Evolutionary conservation across 352 stramenopile species (phyloP), one percentile per base, ranked within the genome.

Genomic region (Phytophthora idaei): DNA sequence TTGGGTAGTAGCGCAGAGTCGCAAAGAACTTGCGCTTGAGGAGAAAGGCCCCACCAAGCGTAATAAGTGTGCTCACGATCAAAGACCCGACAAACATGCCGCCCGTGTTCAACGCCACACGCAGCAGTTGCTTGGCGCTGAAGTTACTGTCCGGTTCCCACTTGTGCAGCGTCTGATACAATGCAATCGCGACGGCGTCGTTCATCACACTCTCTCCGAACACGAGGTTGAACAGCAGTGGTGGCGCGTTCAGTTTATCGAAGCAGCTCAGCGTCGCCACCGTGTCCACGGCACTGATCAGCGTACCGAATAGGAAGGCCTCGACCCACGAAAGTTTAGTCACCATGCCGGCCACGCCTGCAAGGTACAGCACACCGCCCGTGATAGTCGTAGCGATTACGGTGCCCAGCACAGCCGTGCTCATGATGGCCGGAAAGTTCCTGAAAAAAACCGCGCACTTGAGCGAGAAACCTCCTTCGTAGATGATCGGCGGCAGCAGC

Each of bases 151-250:
- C 79, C 3, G 83, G 77, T 15, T 91, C 78, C 85, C 94, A 98
- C 66, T 97, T 96, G 46, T 83, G 73, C 48, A 97, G 88, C 17
- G 93, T 96, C 64, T 98, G 87, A 69, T 98, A 99, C 31, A 98
- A 68, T 21, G 96, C 93, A 61, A 99, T 96, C 4, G 86, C 90
- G 15, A 98, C 88, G 5, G 94, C 94, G 66, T 99, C 95, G 75
- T 98, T 99, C 44, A 99, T 76, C 8, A 98, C 92, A 44, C 85
- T 97, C 69, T 98, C 95, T 56, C 95, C 95, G 70, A 98, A 98
- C 5, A 98, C 92, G 31, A 98, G 83, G 66, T 98, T 98, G 73
- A 98, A 98, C 21, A 98, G 77, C 34, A 96, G 74, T 37, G 93
- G 90, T 21, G 86, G 85, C 21, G 76, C 87, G 60, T 94, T 81